Base-by-base conservation (phyloP, 139 green algal species). In the Coelastrella sp. region DNA sequence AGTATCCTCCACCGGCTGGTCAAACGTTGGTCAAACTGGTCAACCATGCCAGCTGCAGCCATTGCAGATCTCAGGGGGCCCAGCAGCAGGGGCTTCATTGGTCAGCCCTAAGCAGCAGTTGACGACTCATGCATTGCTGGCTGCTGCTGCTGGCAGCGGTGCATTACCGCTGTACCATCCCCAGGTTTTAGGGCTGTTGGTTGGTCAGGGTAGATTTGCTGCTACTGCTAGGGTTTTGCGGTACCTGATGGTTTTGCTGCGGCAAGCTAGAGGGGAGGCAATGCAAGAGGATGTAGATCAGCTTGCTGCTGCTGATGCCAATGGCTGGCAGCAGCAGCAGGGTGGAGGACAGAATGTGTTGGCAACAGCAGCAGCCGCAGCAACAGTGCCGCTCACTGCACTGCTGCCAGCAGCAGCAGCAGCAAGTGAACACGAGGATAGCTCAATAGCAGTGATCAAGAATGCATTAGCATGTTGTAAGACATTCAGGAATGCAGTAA, bases 161-260 rank as follows among this genome's bases (percentile, higher is more conserved):
- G 80, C 66, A 11, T 54, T 94, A 89, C 86, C 93, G 10, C 64
- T 90, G 5, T 95, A 90, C 78, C 86, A 94, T 68, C 93, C 92
- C 0, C 58, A 75, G 4, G 68, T 88, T 2, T 20, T 95, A 8
- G 64, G 57, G 5, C 23, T 84, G 14, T 23, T 95, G 54, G 59
- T 95, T 5, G 86, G 85, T 3, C 86, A 91, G 57, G 93, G 93
- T 5, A 59, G 80, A 23, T 64, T 92, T 2, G n/a, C 5, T 4
- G 86, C 92, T 16, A 92, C 91, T 17, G 86, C 64, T 7, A 32
- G 74, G 2, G 85, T 92, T 3, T 59, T 95, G 68, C 79, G 91
- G 7, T 57, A 66, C 13, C 80, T 95, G 77, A 75, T 95, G 74
- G 14, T 17, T 2, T 89, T 74, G 66, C 83, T 95, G 71, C 71